Evolutionary conservation across 176 grass and related monocot species (phyloP).

Genomic region (sorghum (Sorghum bicolor)): DNA sequence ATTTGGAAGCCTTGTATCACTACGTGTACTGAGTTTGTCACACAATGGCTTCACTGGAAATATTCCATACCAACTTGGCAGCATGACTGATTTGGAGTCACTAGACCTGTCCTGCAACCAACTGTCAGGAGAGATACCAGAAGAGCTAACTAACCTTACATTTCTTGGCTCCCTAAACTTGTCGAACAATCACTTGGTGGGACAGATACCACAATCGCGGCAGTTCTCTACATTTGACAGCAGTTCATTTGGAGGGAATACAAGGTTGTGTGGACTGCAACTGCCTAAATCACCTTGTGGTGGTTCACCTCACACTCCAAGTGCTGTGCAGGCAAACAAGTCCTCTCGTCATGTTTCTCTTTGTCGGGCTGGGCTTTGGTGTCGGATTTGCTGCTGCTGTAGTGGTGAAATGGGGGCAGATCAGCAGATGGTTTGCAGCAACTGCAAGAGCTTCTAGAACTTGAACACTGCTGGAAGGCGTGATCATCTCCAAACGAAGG

Average conservation of each 20-base stretch:
- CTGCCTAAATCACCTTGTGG: not conserved
- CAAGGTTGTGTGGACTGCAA: not conserved
- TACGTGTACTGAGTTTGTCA: not conserved
- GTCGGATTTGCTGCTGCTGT: not conserved
- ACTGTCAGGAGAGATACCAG: constrained; percentile 23
- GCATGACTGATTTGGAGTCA: constrained; percentile 14
- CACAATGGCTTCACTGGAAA: not conserved
- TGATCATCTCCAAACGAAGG: no score
- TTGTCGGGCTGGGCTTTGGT: not conserved
- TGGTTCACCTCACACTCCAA: not conserved
- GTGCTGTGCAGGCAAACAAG: not conserved
- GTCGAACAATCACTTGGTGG: constrained; percentile 10
- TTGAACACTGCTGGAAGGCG: not conserved
- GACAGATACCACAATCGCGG: not conserved
- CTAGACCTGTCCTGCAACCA: constrained; percentile 29
- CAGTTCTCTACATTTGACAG: not conserved
- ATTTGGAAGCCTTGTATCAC: not conserved
- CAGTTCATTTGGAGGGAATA: not conserved
- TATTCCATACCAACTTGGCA: constrained; percentile 21
- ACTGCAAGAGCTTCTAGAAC: not conserved
- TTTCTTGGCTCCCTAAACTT: constrained; percentile 24
- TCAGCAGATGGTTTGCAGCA: not conserved
- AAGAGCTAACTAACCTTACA: not conserved
- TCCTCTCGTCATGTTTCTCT: not conserved
- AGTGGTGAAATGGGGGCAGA: not conserved